phyloP scores from a whole-genome alignment of 1,284 basidiomycete genomes.

The Papiliotrema nemorosa region DNA sequence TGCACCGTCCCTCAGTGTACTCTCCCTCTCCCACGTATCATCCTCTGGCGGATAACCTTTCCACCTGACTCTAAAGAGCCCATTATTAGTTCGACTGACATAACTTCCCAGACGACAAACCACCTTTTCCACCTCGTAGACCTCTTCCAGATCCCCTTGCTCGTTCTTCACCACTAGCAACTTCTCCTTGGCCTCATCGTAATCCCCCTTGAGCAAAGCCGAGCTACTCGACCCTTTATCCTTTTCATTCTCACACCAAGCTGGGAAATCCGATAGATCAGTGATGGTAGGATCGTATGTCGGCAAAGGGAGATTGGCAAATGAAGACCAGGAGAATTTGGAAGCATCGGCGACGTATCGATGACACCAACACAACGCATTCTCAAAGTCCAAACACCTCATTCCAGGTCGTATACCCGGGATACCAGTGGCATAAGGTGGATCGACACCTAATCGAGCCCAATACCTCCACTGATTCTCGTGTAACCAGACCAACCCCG shows the following conservation, averaged over 20 bases:
- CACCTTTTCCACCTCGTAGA: constrained; percentile 32
- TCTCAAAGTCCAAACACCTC: constrained; percentile 32
- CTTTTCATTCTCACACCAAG: constrained; percentile 23
- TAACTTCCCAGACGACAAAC: constrained; percentile 17
- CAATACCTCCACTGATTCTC: constrained; percentile 34
- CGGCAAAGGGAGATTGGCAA: constrained; percentile 15
- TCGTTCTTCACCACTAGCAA: constrained; percentile 4
- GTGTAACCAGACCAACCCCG: constrained; percentile 31
- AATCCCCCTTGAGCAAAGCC: constrained; percentile 14
- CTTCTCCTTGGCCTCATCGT: constrained; percentile 14
- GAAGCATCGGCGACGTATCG: constrained; percentile 23
- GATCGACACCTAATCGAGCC: constrained; percentile 22
- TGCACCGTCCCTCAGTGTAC: constrained; percentile 16
- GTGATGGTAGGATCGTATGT: too few species aligned
- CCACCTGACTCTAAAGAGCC: constrained; percentile 33
- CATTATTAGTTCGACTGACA: constrained; percentile 8
- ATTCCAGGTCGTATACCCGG: constrained; percentile 30
- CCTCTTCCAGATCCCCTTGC: too few species aligned
- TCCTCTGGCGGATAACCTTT: constrained; percentile 31
- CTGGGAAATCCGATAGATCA: constrained; percentile 13
- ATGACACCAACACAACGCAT: constrained; percentile 35
- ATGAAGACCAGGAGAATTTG: constrained; percentile 3
- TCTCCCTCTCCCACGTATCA: constrained; percentile 31
- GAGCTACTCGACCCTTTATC: constrained; percentile 8
- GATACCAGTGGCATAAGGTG: constrained; percentile 23